These are phyloP conservation scores for Ciborinia camelliae DNA, from an alignment of 2,329 filamentous ascomycete species.

Conservation along the genomic window DNA sequence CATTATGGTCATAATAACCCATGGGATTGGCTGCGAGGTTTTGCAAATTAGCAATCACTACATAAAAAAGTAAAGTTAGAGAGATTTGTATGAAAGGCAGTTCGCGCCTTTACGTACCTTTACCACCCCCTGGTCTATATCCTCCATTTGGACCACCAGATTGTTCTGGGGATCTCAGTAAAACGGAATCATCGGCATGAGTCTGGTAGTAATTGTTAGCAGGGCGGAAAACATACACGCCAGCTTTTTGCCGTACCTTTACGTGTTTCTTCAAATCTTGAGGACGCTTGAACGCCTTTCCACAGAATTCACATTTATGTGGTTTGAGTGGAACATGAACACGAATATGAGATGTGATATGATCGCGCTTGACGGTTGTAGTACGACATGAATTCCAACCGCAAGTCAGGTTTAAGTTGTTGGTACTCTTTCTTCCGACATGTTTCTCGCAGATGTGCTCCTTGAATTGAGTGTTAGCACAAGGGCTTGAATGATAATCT, in stretches of 20 bases:
- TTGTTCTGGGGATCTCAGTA: constrained; percentile 43
- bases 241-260: constrained; percentile 53
- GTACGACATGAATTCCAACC: constrained; percentile 96
- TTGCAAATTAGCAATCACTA: constrained; percentile 37
- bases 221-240: constrained; percentile 18
- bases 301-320: constrained; percentile 98
- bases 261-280: constrained; percentile 99
- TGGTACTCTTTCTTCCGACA: constrained; percentile 97
- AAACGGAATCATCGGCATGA: constrained; percentile 89
- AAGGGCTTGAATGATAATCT: background rate
- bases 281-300: constrained; percentile 97
- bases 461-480: constrained; percentile 46
- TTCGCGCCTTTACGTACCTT: constrained; percentile 35
- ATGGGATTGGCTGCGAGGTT: constrained; percentile 35
- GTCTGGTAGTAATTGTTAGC: constrained; percentile 49
- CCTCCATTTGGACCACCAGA: constrained; percentile 38
- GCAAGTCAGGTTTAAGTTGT: constrained; percentile 96
- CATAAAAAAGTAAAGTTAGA: constrained; percentile 30
- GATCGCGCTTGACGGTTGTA: constrained; percentile 96
- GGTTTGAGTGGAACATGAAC: constrained; percentile 99
- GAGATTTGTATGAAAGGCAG: constrained; percentile 27
- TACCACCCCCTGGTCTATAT: constrained; percentile 50
- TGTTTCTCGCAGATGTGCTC: constrained; percentile 98
- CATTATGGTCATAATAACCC: constrained; percentile 59
- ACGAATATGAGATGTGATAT: constrained; percentile 98